Evolutionary conservation across 768 basidiomycete genomes (phyloP), one percentile per base, ranked within the genome.

Genomic region (Chiua virens): DNA sequence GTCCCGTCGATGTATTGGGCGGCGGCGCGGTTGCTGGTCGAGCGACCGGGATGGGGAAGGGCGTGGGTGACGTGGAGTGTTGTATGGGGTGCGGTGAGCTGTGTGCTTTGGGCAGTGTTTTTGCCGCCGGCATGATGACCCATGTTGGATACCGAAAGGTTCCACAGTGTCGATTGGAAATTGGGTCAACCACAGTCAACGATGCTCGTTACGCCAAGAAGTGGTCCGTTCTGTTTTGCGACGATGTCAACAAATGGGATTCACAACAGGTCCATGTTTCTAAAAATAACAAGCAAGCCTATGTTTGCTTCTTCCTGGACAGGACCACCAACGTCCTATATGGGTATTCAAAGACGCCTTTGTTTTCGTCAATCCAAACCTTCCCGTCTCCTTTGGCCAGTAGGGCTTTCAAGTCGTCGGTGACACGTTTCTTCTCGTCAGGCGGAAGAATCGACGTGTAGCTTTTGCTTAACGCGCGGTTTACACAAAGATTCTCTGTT

Each of bases 1-100:
- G 77, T 92, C 68, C 96, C 96, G 1, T 72, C 87, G 42, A 72
- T 82, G 1, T 93, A 92, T 67, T 98, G 96, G 97, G 86, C 83
- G 3, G 83, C 87, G n/a, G 83, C 90, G 4, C 75, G 80, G 68
- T 67, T 93, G 18, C 62, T 87, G 32, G 56, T 82, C 30, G 71
- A 79, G 52, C 67, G 72, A 22, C 79, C 78, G 17, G 49, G 45
- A 32, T 75, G 69, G 63, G 87, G 83, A 3, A 75, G 60, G 38
- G 66, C 67, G 39, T 98, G 93, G 89, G 71, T 94, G 3, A 64
- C 69, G 11, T 99, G 94, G 90, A 83, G 81, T 48, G 63, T 87
- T 1, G 54, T 86, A 0, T 98, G 95, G 93, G 85, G 88, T 4
- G 67, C 75, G 2, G 60, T 85, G 17, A 84, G 84, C 11, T 66